Percentiles rank a stretch among this genome's conserved stretches.
phyloP scores from a whole-genome alignment of 768 basidiomycete genomes.

The Floccularia luteovirens region DNA sequence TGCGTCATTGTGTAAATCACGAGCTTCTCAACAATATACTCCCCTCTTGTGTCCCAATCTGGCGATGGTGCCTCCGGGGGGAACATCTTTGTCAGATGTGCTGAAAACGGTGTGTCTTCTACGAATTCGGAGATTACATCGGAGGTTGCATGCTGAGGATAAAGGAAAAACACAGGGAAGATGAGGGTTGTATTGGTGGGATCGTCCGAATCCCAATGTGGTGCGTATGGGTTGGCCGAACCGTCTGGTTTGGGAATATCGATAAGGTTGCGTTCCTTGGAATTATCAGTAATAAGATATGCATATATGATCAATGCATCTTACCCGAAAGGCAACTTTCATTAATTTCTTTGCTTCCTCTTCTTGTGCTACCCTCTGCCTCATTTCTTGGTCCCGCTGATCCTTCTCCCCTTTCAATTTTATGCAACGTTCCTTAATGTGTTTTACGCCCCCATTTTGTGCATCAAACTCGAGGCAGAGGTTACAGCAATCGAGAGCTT shows the following conservation, averaged over 20 bases:
- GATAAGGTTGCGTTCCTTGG: constrained; percentile 70
- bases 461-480: constrained; percentile 57
- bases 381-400: constrained; percentile 38
- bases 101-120: constrained; percentile 77
- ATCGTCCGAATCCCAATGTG: constrained; percentile 65
- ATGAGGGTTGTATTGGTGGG: constrained; percentile 52
- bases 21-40: constrained; percentile 60
- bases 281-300: constrained; percentile 4
- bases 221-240: constrained; percentile 47
- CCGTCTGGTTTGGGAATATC: constrained; percentile 43
- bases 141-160: constrained; percentile 84
- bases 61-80: constrained; percentile 60
- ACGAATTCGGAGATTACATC: constrained; percentile 84
- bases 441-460: constrained; percentile 45
- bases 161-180: constrained; percentile 88
- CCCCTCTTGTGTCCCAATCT: constrained; percentile 66
- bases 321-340: constrained; percentile 57
- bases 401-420: constrained; percentile 43
- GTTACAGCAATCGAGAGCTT: constrained; percentile 77
- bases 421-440: constrained; percentile 37
- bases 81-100: constrained; percentile 78
- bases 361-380: constrained; percentile 40
- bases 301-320: constrained; percentile 10
- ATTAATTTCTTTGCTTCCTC: constrained; percentile 47
- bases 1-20: constrained; percentile 81